Evolutionary conservation across 805 yeast species (phyloP).

Genomic region (Kodamaea lidongshanica): DNA sequence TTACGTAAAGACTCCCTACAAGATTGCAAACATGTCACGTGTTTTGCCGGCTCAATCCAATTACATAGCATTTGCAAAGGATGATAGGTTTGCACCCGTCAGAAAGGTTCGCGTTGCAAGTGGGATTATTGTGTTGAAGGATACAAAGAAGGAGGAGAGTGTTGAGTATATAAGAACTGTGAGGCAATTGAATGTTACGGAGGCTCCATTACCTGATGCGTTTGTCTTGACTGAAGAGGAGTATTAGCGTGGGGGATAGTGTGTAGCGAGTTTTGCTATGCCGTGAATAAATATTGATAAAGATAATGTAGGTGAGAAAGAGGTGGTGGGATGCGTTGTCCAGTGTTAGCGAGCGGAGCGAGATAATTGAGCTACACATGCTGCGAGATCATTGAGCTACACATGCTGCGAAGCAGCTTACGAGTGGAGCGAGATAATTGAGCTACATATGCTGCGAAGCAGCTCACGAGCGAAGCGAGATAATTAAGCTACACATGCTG

Average conservation of each 20-base stretch:
- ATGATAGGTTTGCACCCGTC: slow-evolving; percentile 69
- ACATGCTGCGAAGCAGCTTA: too few relatives aligned
- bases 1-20: slow-evolving; percentile 60
- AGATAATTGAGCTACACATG: too few relatives aligned
- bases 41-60: slow-evolving; percentile 85
- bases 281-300: too few relatives aligned
- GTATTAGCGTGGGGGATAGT: slow-evolving; percentile 39
- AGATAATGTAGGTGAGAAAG: too few relatives aligned
- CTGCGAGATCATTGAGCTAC: too few relatives aligned
- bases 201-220: slow-evolving; percentile 70
- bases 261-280: too few relatives aligned
- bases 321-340: too few relatives aligned
- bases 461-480: too few relatives aligned
- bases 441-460: too few relatives aligned
- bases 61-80: slow-evolving; percentile 70
- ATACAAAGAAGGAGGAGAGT: slow-evolving; percentile 55
- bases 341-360: too few relatives aligned
- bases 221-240: slow-evolving; percentile 57
- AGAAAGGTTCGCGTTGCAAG: slow-evolving; percentile 64
- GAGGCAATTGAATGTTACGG: slow-evolving; percentile 67
- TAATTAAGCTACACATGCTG: too few relatives aligned
- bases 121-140: slow-evolving; percentile 69
- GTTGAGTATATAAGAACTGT: slow-evolving; percentile 71
- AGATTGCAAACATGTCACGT: slow-evolving; percentile 73
- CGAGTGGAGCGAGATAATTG: too few relatives aligned